phyloP scores from a whole-genome alignment of 805 yeast genomes.

The Candida berthetii region DNA sequence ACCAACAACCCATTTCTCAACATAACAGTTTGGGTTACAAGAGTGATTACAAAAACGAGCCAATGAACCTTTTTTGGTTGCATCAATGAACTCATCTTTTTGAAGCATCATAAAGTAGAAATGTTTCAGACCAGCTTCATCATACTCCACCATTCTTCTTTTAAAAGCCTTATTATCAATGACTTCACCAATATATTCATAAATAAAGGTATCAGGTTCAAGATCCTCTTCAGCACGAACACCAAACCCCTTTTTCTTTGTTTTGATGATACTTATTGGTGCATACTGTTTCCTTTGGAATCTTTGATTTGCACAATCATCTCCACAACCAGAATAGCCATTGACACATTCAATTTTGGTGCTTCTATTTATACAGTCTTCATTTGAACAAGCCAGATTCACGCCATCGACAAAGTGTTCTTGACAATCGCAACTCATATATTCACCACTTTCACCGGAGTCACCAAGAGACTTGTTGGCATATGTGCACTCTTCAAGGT shows the following conservation, averaged over 20 bases:
- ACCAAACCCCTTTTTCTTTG: constrained; percentile 87
- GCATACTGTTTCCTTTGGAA: constrained; percentile 78
- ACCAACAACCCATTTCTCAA: constrained; percentile 96
- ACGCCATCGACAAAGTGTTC: constrained; percentile 39
- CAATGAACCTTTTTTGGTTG: constrained; percentile 81
- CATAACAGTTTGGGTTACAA: constrained; percentile 90
- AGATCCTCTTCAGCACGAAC: constrained; percentile 63
- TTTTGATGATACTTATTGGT: constrained; percentile 69
- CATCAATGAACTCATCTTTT: constrained; percentile 90
- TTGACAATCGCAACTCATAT: constrained; percentile 87
- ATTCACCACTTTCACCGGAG: constrained; percentile 67
- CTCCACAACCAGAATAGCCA: constrained; percentile 65
- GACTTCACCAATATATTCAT: constrained; percentile 93
- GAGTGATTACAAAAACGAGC: constrained; percentile 95
- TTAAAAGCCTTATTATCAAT: constrained; percentile 76
- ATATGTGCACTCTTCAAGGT: constrained; percentile 56
- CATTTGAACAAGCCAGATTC: constrained; percentile 73
- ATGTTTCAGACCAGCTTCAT: constrained; percentile 61
- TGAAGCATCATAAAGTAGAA: constrained; percentile 96
- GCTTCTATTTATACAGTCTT: constrained; percentile 87
- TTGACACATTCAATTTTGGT: constrained; percentile 90
- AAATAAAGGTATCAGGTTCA: constrained; percentile 62
- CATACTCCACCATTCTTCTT: constrained; percentile 69
- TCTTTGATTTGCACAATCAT: constrained; percentile 78
- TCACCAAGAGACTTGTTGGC: constrained; percentile 55